These are phyloP conservation scores for Lactarius sanguifluus DNA, from an alignment of 768 basidiomycete genomes.

Conservation along the genomic window DNA sequence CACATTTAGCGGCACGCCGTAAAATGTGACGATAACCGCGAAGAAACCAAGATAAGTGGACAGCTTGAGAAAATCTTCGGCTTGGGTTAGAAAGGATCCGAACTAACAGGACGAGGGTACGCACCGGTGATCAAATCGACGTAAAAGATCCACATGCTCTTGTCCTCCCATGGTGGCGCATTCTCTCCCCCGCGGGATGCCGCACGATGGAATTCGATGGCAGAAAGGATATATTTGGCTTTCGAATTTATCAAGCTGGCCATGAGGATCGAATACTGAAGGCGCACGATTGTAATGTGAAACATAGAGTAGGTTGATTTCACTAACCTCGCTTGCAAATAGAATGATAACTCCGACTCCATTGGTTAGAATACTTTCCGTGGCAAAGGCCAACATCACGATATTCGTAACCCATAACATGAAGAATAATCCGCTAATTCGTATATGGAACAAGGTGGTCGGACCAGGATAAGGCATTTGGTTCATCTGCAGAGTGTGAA, in stretches of 20 bases:
- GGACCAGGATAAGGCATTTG: constrained; percentile 89
- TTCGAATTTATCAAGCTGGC: constrained; percentile 76
- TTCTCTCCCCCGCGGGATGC: constrained; percentile 76
- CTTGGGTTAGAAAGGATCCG: constrained; percentile 22
- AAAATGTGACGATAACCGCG: constrained; percentile 88
- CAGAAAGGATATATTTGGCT: constrained; percentile 78
- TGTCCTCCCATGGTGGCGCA: constrained; percentile 93
- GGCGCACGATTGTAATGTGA: constrained; percentile 22
- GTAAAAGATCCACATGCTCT: constrained; percentile 96
- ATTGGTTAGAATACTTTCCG: constrained; percentile 74
- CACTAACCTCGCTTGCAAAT: constrained; percentile 87
- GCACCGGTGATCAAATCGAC: constrained; percentile 87
- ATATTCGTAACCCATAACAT: constrained; percentile 76
- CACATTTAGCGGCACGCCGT: constrained; percentile 94
- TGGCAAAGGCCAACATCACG: constrained; percentile 74
- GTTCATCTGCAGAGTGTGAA: constrained; percentile 73
- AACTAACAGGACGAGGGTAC: constrained; percentile 32
- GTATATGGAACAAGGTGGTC: constrained; percentile 76
- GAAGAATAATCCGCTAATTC: constrained; percentile 71
- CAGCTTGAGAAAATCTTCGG: constrained; percentile 87
- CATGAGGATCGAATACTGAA: constrained; percentile 84
- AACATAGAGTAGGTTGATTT: constrained; percentile 4
- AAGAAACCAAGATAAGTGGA: constrained; percentile 93
- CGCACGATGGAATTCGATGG: constrained; percentile 80
- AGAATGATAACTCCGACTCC: constrained; percentile 91